Base-by-base conservation (phyloP, 1,284 basidiomycete species). In the Phellopilus nigrolimitatus region DNA sequence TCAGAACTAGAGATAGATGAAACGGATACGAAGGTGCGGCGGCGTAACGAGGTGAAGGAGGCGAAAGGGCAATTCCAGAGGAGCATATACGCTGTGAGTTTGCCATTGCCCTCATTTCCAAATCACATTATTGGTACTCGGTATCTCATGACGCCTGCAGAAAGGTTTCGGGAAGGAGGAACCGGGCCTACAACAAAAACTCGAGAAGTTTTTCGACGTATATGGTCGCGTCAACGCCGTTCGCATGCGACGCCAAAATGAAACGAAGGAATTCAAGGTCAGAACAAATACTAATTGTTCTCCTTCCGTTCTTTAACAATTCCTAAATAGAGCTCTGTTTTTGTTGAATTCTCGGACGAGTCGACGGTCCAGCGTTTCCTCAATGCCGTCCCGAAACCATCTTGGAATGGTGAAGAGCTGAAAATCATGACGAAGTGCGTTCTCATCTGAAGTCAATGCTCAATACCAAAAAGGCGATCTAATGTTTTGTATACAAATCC, bases 111-210 rank as follows among this genome's bases (percentile, higher is more conserved):
- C n/a, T n/a, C n/a, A n/a, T n/a, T n/a, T n/a, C n/a, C n/a, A n/a
- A n/a, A n/a, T n/a, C n/a, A n/a, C n/a, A n/a, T n/a, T n/a, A n/a
- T n/a, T n/a, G n/a, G n/a, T n/a, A n/a, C n/a, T n/a, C n/a, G 15
- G 22, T 41, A 4, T 27, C 34, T 37, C 34, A 37, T 37, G 24
- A 34, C 30, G 22, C 42, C 47, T 9, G n/a, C 61, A 93, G 91
- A 97, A 97, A 85, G 92, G 92, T 1, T 95, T 97, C 61, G 84
- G 84, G 0, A 80, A 84, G 25, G 90, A 93, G 62, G 74, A 75
- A 38, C 73, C 81, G 15, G 80, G 71, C 0, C 68, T 91, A 27
- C 94, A 97, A 70, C 69, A 74, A 49, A 78, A 84, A 57, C 69
- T 98, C 24, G 94, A 98, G 68, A 70, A 75, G 12, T 97, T 87